These are phyloP conservation scores for Plenodomus lindquistii DNA, from an alignment of 2,329 filamentous ascomycete species.

Conservation along the genomic window DNA sequence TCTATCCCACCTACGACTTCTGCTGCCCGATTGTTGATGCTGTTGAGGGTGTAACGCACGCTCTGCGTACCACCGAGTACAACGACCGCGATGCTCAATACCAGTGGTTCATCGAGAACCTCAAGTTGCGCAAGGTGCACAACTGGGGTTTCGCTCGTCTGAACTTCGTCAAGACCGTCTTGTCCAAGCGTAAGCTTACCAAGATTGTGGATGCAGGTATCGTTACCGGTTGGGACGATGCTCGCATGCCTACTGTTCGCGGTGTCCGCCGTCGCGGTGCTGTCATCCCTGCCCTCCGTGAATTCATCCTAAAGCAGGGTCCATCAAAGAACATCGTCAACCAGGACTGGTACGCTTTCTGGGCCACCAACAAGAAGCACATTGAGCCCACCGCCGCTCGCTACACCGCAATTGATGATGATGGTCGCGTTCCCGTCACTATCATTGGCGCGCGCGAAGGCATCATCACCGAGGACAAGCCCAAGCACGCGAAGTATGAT, in stretches of 20 bases:
- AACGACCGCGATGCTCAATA: slow-evolving; percentile 86
- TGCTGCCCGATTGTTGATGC: slow-evolving; percentile 81
- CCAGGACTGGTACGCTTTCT: slow-evolving; percentile 76
- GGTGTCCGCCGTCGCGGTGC: slow-evolving; percentile 78
- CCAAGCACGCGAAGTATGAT: slow-evolving; percentile 88
- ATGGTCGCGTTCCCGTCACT: slow-evolving; percentile 71
- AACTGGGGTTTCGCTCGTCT: slow-evolving; percentile 86
- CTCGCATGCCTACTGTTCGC: slow-evolving; percentile 82
- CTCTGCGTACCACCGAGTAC: slow-evolving; percentile 82
- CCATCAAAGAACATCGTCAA: slow-evolving; percentile 82
- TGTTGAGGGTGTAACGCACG: slow-evolving; percentile 81
- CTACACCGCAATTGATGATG: slow-evolving; percentile 64
- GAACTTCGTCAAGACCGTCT: slow-evolving; percentile 80
- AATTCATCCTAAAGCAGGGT: slow-evolving; percentile 84
- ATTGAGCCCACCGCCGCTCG: slow-evolving; percentile 54
- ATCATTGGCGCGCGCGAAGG: slow-evolving; percentile 64
- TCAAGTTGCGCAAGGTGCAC: slow-evolving; percentile 75
- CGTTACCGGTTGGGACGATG: slow-evolving; percentile 85
- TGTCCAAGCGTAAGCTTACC: slow-evolving; percentile 85
- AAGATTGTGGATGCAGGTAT: slow-evolving; percentile 77
- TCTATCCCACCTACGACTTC: slow-evolving; percentile 87
- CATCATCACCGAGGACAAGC: slow-evolving; percentile 70
- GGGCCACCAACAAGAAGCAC: slow-evolving; percentile 59
- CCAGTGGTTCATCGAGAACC: slow-evolving; percentile 78
- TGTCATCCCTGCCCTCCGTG: slow-evolving; percentile 76